phyloP scores from a whole-genome alignment of 352 stramenopile species.

The Pythium phragmitis region DNA sequence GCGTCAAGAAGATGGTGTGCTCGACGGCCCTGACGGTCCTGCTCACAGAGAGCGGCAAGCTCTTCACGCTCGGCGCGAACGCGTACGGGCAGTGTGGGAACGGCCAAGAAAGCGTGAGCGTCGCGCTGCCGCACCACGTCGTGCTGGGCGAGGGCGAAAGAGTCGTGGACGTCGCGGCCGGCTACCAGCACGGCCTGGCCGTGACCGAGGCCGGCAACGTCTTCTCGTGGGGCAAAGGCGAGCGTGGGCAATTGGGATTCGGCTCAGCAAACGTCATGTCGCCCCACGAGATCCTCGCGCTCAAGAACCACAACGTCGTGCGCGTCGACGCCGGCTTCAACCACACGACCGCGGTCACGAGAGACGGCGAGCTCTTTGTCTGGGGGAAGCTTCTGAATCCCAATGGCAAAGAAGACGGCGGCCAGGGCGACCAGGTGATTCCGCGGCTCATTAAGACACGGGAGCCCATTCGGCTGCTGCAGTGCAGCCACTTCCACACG shows the following conservation, averaged over 20 bases:
- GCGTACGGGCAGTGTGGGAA: constrained; percentile 78
- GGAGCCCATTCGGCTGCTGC: constrained; percentile 58
- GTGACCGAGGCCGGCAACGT: constrained; percentile 67
- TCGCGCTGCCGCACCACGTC: constrained; percentile 52
- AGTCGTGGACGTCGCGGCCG: constrained; percentile 66
- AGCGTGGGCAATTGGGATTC: constrained; percentile 81
- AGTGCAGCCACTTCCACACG: constrained; percentile 86
- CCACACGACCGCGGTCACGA: constrained; percentile 65
- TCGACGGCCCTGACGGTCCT: constrained; percentile 77
- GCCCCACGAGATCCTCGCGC: constrained; percentile 74
- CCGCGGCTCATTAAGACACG: constrained; percentile 70
- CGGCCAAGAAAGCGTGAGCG: constrained; percentile 59
- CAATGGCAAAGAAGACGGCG: constrained; percentile 54
- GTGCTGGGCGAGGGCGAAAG: constrained; percentile 59
- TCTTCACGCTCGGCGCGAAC: constrained; percentile 82
- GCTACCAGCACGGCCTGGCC: constrained; percentile 78
- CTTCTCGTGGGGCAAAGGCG: constrained; percentile 82
- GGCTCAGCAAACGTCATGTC: constrained; percentile 69
- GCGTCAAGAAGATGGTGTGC: constrained; percentile 79
- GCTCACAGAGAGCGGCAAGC: constrained; percentile 70
- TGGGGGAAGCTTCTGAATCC: constrained; percentile 85
- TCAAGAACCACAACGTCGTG: constrained; percentile 66
- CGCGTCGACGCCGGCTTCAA: constrained; percentile 83
- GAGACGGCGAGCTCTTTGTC: constrained; percentile 76
- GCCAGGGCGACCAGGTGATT: constrained; percentile 65